phyloP scores from a whole-genome alignment of 2,329 filamentous ascomycete genomes.

The Cadophora sp. region DNA sequence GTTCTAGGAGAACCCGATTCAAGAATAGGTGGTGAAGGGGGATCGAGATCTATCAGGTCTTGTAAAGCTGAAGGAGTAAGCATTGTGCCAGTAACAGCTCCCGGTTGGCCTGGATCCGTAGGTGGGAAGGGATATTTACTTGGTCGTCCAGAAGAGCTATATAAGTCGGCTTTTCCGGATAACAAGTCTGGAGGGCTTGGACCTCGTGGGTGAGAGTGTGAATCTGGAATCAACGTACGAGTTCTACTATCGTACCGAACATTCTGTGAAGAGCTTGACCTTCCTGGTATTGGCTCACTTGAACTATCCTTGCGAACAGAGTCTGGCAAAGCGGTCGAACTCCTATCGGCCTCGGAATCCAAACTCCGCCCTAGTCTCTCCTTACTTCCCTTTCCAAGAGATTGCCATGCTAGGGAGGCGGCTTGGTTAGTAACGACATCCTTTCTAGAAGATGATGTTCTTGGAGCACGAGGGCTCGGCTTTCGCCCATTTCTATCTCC shows the following conservation, averaged over 20 bases:
- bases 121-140: conserved; percentile 44
- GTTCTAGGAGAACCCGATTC: conserved; percentile 35
- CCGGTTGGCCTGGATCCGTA: conserved; percentile 40
- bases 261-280: conserved; percentile 31
- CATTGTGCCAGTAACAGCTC: conserved; percentile 39
- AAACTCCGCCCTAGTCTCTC: conserved; percentile 41
- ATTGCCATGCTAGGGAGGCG: conserved; percentile 64
- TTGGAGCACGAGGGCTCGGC: conserved; percentile 45
- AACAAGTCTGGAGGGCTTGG: conserved; percentile 39
- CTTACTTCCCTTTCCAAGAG: conserved; percentile 34
- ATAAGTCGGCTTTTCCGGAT: conserved; percentile 33
- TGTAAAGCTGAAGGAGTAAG: conserved; percentile 36
- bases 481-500: conserved; percentile 55
- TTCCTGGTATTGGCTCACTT: conserved; percentile 30
- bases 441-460: conserved; percentile 34
- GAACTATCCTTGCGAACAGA: conserved; percentile 33
- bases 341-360: conserved; percentile 38
- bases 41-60: conserved; percentile 39
- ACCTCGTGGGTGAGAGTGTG: conserved; percentile 27
- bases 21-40: conserved; percentile 27
- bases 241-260: conserved; percentile 44
- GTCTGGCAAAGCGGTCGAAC: conserved; percentile 36
- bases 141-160: conserved; percentile 33
- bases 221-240: conserved; percentile 41
- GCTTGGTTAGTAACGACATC: conserved; percentile 67